Evolutionary conservation across 2,329 filamentous ascomycete genomes (phyloP).

Genomic region (Talaromyces sp.): DNA sequence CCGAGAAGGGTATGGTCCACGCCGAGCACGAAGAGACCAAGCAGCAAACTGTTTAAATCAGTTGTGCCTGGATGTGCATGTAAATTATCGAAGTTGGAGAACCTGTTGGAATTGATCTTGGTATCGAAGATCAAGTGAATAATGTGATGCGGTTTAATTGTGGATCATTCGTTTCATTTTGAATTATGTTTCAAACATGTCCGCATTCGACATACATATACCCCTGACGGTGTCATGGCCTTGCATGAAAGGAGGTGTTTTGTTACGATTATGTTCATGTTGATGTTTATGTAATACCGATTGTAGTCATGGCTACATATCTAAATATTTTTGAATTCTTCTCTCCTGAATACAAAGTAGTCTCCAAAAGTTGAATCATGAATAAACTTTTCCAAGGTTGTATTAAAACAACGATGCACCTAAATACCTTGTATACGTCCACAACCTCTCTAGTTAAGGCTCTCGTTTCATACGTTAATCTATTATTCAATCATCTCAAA

Average conservation of each 20-base stretch:
- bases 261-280: conserved; percentile 7
- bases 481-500: background rate
- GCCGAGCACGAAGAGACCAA: conserved; percentile 32
- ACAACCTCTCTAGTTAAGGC: background rate
- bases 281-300: background rate
- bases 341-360: background rate
- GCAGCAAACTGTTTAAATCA: conserved; percentile 10
- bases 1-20: conserved; percentile 50
- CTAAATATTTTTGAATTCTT: background rate
- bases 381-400: background rate
- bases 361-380: background rate
- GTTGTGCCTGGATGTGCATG: background rate
- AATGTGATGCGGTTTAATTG: conserved; percentile 2
- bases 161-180: background rate
- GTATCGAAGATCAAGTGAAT: background rate
- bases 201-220: conserved; percentile 12
- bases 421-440: background rate
- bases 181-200: background rate
- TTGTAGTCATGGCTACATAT: background rate
- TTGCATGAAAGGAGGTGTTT: conserved; percentile 16
- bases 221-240: conserved; percentile 15
- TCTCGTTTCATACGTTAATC: background rate
- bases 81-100: background rate
- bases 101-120: background rate
- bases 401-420: background rate